A percentile compares a stretch with the other conserved stretches of the same genome.
Evolutionary conservation across 2,329 filamentous ascomycete species (phyloP).

Genomic region (Iodosphaeria phyllophila): DNA sequence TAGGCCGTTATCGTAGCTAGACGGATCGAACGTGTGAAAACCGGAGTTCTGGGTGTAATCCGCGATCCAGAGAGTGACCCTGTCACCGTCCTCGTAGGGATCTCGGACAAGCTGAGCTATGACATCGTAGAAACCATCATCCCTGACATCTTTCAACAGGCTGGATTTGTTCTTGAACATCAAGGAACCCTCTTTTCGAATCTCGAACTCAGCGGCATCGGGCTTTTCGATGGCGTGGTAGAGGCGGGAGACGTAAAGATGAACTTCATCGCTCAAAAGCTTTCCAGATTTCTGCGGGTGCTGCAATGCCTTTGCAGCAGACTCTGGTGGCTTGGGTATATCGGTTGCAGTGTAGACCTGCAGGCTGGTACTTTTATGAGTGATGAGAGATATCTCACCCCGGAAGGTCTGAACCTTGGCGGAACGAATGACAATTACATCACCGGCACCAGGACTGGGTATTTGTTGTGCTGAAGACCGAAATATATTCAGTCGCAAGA

Average conservation of each 20-base stretch:
- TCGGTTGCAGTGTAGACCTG: constrained; percentile 21
- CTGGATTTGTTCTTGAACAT: constrained; percentile 37
- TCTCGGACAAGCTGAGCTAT: constrained; percentile 48
- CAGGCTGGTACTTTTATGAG: constrained; percentile 22
- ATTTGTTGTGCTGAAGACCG: constrained; percentile 23
- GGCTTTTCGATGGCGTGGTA: constrained; percentile 28
- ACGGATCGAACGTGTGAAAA: constrained; percentile 26
- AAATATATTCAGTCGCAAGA: constrained; percentile 41
- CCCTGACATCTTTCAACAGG: constrained; percentile 42
- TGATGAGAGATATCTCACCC: constrained; percentile 22
- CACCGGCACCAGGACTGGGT: constrained; percentile 29
- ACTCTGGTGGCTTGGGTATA: constrained; percentile 20
- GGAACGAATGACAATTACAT: constrained; percentile 45
- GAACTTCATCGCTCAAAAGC: constrained; percentile 13
- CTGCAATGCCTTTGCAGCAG: constrained; percentile 16
- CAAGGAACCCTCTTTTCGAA: constrained; percentile 17
- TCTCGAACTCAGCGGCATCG: constrained; percentile 21
- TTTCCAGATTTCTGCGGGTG: constrained; percentile 3
- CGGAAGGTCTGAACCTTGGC: constrained; percentile 26
- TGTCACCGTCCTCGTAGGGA: constrained; percentile 23
- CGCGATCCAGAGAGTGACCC: constrained; percentile 50
- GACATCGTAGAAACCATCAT: constrained; percentile 44
- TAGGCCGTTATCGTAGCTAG: constrained; percentile 11
- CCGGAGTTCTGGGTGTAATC: constrained; percentile 60
- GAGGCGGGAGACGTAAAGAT: constrained; percentile 26